Evolutionary conservation across 495 filamentous ascomycete genomes (phyloP).

Genomic region (Hyaloscypha variabilis): DNA sequence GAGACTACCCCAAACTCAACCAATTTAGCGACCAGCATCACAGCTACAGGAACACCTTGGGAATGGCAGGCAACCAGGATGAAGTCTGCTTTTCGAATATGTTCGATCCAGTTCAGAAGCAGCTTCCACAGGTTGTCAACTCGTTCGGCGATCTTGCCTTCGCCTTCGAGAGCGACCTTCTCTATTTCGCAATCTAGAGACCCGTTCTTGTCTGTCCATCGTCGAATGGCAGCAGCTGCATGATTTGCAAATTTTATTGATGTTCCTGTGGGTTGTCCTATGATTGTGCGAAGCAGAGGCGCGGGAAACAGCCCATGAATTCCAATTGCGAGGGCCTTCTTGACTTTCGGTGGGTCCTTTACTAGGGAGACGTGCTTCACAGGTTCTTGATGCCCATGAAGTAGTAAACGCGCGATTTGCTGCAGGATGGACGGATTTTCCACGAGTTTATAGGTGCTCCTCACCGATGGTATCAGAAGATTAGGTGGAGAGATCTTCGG

Average conservation of each 20-base stretch:
- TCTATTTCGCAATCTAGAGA: constrained; percentile 72
- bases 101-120: constrained; percentile 91
- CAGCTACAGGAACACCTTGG: constrained; percentile 90
- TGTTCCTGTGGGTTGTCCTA: constrained; percentile 94
- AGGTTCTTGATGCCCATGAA: constrained; percentile 60
- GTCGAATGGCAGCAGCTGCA: constrained; percentile 79
- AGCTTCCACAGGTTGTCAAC: constrained; percentile 94
- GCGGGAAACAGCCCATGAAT: constrained; percentile 95
- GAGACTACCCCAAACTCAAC: constrained; percentile 77
- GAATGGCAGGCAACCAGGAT: constrained; percentile 91
- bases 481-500: constrained; percentile 49
- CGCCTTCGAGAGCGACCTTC: constrained; percentile 94
- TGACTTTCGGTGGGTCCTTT: constrained; percentile 70
- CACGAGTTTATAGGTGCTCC: constrained; percentile 66
- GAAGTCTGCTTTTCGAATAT: constrained; percentile 84
- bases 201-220: constrained; percentile 71
- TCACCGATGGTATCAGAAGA: constrained; percentile 69
- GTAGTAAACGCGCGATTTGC: constrained; percentile 67
- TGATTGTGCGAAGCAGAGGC: constrained; percentile 76
- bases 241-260: constrained; percentile 91
- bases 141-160: constrained; percentile 90
- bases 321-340: constrained; percentile 86
- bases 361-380: constrained; percentile 72
- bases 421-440: constrained; percentile 72
- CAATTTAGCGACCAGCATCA: constrained; percentile 92